Conservation (phyloP, 116 monocot species). For the Trichopus zeylanicus region DNA sequence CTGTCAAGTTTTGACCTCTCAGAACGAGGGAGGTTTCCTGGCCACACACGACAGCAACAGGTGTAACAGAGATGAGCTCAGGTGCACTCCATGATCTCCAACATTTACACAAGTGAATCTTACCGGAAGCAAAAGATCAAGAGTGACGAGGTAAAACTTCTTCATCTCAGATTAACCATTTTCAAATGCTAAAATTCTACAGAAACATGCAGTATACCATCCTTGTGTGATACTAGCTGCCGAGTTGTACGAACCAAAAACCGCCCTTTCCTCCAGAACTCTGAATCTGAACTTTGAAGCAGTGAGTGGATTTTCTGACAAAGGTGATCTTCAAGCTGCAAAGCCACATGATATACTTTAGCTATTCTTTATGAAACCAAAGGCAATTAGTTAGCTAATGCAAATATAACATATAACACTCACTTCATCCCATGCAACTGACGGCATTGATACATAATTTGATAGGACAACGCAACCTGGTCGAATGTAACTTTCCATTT, state of each 20-base stretch:
- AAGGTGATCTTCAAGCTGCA: constrained; percentile 81
- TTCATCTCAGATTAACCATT: neutral
- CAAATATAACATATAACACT: constrained; percentile 9
- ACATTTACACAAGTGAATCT: constrained; percentile 57
- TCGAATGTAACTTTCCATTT: constrained; percentile 97
- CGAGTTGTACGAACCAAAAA: constrained; percentile 62
- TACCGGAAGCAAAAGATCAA: constrained; percentile 27
- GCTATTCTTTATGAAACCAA: neutral
- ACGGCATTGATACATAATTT: constrained; percentile 74
- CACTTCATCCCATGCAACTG: constrained; percentile 79
- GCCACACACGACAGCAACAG: constrained; percentile 84
- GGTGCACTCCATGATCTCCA: constrained; percentile 86
- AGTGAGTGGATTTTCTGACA: constrained; percentile 40
- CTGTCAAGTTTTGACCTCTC: constrained; percentile 72
- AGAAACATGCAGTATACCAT: constrained; percentile 42
- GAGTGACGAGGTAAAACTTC: neutral
- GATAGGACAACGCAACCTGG: constrained; percentile 94
- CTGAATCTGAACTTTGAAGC: constrained; percentile 49
- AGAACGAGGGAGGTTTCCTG: constrained; percentile 62
- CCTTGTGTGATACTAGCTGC: constrained; percentile 74
- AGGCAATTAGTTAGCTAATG: neutral
- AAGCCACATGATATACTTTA: constrained; percentile 1
- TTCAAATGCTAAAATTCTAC: neutral
- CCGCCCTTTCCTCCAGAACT: constrained; percentile 88
- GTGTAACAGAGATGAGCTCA: constrained; percentile 68